Percentiles rank a stretch among this genome's conserved stretches.
Conservation (phyloP, 768 basidiomycete species). For the Boletus fagicola region DNA sequence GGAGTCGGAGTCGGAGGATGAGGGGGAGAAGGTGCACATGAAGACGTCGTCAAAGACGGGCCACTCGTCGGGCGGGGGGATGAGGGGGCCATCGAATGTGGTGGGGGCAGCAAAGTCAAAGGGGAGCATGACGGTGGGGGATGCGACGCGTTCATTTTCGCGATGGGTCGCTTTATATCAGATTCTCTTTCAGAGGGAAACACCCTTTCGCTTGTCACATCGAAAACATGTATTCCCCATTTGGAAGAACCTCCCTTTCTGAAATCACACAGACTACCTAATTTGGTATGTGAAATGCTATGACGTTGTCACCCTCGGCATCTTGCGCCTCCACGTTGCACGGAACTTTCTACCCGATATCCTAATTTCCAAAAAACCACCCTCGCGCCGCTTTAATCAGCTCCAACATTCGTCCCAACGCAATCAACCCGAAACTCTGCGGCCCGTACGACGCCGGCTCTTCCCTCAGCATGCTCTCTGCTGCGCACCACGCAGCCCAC, state of each 20-base stretch:
- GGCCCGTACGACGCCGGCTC: slow-evolving; percentile 37
- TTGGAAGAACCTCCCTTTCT: slow-evolving; percentile 18
- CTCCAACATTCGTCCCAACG: slow-evolving; percentile 43
- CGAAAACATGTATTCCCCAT: slow-evolving; percentile 13
- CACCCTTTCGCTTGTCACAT: slow-evolving; percentile 31
- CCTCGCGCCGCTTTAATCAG: slow-evolving; percentile 32
- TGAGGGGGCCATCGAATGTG: slow-evolving; percentile 12
- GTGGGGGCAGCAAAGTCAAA: slow-evolving; percentile 9
- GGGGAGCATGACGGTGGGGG: slow-evolving; percentile 14
- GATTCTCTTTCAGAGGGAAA: neutral
- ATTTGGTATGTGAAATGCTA: slow-evolving; percentile 13
- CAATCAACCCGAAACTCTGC: slow-evolving; percentile 46
- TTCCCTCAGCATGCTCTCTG: slow-evolving; percentile 28
- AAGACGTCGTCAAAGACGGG: slow-evolving; percentile 24
- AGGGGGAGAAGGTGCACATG: slow-evolving; percentile 6
- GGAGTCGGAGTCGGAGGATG: slow-evolving; percentile 10
- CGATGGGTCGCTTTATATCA: slow-evolving; percentile 24
- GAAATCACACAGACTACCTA: slow-evolving; percentile 28
- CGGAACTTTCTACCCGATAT: neutral
- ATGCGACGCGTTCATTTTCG: slow-evolving; percentile 4
- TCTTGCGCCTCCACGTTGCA: slow-evolving; percentile 25
- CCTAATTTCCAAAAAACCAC: neutral
- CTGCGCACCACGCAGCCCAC: slow-evolving; percentile 45
- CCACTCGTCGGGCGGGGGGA: slow-evolving; percentile 21
- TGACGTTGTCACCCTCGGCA: slow-evolving; percentile 14